Base-by-base conservation (phyloP, 2,329 filamentous ascomycete genomes). In the Aphanoascus verrucosus region DNA sequence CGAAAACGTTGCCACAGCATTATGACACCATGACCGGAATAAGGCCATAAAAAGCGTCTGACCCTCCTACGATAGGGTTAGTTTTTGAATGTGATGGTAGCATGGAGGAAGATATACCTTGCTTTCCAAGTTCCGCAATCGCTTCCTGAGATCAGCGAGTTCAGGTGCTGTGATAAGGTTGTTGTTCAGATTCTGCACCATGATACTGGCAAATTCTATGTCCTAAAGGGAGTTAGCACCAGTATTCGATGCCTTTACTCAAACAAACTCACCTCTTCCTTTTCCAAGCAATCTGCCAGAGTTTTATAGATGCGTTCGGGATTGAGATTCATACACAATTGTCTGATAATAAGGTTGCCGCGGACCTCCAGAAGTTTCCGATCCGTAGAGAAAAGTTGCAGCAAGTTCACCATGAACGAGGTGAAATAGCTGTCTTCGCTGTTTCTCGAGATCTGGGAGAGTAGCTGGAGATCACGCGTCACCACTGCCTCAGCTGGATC, bases 181-280 rank as follows among this genome's bases (percentile, higher is more conserved):
- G 69, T 98, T 98, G 73, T 98, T 98, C 50, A 98, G 77, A 63
- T 97, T 97, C 68, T 98, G 93, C 31, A 98, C 89, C 93, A 98
- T 98, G 62, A 98, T 97, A 66, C 91, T 96, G 14, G 93, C 91
- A 69, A 98, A 98, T 67, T 98, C 94, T 41, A 98, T 82, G 66
- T 98, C 93, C 71, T 78, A 32, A 34, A 35, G 12, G 42, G 2
- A 1, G 11, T 53, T 34, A 49, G 49, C 19, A 34, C 34, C 12
- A 37, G 42, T 11, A 32, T 41, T 9, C 2, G 23, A 23, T 35
- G 19, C 5, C 20, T 23, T 38, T 11, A 43, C 14, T 9, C 20
- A 34, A 46, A 15, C 12, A 48, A n/a, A 59, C 66, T 48, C 40
- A 72, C 74, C 60, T 97, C 93, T 68, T 98, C 93, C 65, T 90